These are phyloP conservation scores for Poteriospumella lacustris DNA, from an alignment of 108 stramenopile genomes.

Conservation along the genomic window DNA sequence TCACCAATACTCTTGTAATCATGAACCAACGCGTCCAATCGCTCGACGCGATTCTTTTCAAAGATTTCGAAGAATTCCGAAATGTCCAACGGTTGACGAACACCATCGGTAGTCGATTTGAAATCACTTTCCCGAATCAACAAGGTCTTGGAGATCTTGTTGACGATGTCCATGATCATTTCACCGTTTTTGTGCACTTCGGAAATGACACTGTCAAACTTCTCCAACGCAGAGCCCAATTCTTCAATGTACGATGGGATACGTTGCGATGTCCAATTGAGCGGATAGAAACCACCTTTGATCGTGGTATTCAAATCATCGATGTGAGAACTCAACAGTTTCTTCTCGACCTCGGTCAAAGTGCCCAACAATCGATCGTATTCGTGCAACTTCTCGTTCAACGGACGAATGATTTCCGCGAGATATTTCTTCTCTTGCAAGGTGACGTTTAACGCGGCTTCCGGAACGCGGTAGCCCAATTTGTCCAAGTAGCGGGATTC, in stretches of 20 bases:
- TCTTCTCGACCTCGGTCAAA: slow-evolving; percentile 50
- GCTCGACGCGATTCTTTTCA: slow-evolving; percentile 49
- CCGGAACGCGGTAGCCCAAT: slow-evolving; percentile 62
- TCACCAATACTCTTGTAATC: slow-evolving; percentile 58
- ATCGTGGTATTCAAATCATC: slow-evolving; percentile 50
- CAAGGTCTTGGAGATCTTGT: slow-evolving; percentile 46
- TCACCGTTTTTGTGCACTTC: slow-evolving; percentile 58
- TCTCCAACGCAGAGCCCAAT: slow-evolving; percentile 53
- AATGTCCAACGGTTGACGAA: slow-evolving; percentile 37
- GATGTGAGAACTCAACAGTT: slow-evolving; percentile 48
- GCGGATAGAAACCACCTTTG: slow-evolving; percentile 51
- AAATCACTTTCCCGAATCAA: slow-evolving; percentile 50
- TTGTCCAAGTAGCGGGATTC: slow-evolving; percentile 66
- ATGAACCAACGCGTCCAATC: slow-evolving; percentile 51
- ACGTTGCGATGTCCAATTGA: slow-evolving; percentile 68
- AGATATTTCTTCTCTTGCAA: slow-evolving; percentile 67
- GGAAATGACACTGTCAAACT: slow-evolving; percentile 51
- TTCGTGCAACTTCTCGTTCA: slow-evolving; percentile 49
- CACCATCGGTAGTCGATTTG: slow-evolving; percentile 24
- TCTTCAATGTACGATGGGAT: slow-evolving; percentile 59
- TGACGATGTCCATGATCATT: slow-evolving; percentile 58
- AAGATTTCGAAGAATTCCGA: slow-evolving; percentile 56
- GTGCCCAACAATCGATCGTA: slow-evolving; percentile 45
- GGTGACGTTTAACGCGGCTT: slow-evolving; percentile 63
- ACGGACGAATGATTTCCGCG: slow-evolving; percentile 48